A percentile compares a stretch with the other conserved stretches of the same genome.
phyloP scores from a whole-genome alignment of 2,329 filamentous ascomycete species.

The Beauveria bassiana region DNA sequence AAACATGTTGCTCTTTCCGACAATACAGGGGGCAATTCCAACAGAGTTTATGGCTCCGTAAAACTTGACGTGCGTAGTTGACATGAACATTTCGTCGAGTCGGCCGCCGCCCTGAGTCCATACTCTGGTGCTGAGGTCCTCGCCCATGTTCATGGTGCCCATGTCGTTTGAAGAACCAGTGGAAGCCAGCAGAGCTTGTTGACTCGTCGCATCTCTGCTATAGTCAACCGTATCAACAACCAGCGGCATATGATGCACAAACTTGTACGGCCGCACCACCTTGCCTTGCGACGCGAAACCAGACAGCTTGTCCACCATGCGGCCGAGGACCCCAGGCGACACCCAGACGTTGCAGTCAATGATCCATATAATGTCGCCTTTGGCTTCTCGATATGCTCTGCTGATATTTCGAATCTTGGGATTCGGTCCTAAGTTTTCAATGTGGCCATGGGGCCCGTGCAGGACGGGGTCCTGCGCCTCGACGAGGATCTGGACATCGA shows the following conservation, averaged over 20 bases:
- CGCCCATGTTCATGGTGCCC: constrained; percentile 5
- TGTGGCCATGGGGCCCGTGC: constrained; percentile 41
- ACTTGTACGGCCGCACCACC: constrained; percentile 63
- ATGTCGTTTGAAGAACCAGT: constrained; percentile 22
- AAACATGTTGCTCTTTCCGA: constrained; percentile 99
- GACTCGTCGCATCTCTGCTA: constrained; percentile 14
- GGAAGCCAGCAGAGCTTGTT: constrained; percentile 26
- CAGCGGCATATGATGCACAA: constrained; percentile 89
- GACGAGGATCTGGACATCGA: constrained; percentile 66
- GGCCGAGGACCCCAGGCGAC: constrained; percentile 64
- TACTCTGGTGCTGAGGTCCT: constrained; percentile 21
- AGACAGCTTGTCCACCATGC: constrained; percentile 82
- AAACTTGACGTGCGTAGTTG: constrained; percentile 91
- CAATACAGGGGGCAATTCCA: constrained; percentile 80
- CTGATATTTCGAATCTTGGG: constrained; percentile 99
- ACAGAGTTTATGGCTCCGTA: constrained; percentile 96
- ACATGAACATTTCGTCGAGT: constrained; percentile 91
- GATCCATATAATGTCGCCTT: constrained; percentile 85
- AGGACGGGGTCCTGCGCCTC: constrained; percentile 75
- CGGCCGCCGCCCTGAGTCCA: constrained; percentile 60
- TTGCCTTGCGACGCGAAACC: constrained; percentile 51
- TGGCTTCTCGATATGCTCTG: constrained; percentile 80
- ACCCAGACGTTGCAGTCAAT: constrained; percentile 97
- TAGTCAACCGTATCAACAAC: constrained; percentile 62
- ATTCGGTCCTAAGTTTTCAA: constrained; percentile 72